Conservation (phyloP, 768 basidiomycete species). For the Psilocybe subaeruginosa region DNA sequence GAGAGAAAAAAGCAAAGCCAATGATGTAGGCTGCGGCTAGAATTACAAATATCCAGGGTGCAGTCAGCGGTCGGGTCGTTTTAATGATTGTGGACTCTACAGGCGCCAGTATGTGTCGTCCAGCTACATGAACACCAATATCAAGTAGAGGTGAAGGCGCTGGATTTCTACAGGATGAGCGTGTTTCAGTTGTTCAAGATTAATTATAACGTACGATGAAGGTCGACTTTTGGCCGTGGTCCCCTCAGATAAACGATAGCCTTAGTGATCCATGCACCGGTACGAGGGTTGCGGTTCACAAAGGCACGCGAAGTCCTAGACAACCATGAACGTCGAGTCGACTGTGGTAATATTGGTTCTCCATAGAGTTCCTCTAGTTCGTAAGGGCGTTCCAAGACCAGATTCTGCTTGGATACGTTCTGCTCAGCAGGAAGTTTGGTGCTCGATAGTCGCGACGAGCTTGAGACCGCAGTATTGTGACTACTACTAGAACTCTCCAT, state of each 20-base stretch:
- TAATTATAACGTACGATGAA: slow-evolving; percentile 42
- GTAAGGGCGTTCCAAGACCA: slow-evolving; percentile 17
- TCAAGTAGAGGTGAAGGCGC: slow-evolving; percentile 60
- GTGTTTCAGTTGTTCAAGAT: background rate
- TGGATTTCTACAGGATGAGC: slow-evolving; percentile 26
- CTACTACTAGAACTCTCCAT: slow-evolving; percentile 13
- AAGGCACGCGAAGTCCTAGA: slow-evolving; percentile 19
- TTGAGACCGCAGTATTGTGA: slow-evolving; percentile 12
- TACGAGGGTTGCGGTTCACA: slow-evolving; percentile 22
- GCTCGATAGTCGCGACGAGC: slow-evolving; percentile 20
- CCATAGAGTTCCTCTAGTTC: slow-evolving; percentile 20
- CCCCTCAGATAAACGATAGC: slow-evolving; percentile 49
- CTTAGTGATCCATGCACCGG: slow-evolving; percentile 20
- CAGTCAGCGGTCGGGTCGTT: slow-evolving; percentile 53
- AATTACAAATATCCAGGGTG: slow-evolving; percentile 55
- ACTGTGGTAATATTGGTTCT: slow-evolving; percentile 12
- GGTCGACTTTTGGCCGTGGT: slow-evolving; percentile 58
- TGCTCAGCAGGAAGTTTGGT: slow-evolving; percentile 10
- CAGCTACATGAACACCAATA: slow-evolving; percentile 43
- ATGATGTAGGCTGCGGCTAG: slow-evolving; percentile 68
- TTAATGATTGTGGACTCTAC: slow-evolving; percentile 60
- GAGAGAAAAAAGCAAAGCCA: slow-evolving; percentile 70
- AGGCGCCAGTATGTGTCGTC: slow-evolving; percentile 38
- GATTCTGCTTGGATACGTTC: slow-evolving; percentile 12
- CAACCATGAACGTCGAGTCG: slow-evolving; percentile 17